Conservation (phyloP, 768 basidiomycete species). For the Lactarius evosmus region DNA sequence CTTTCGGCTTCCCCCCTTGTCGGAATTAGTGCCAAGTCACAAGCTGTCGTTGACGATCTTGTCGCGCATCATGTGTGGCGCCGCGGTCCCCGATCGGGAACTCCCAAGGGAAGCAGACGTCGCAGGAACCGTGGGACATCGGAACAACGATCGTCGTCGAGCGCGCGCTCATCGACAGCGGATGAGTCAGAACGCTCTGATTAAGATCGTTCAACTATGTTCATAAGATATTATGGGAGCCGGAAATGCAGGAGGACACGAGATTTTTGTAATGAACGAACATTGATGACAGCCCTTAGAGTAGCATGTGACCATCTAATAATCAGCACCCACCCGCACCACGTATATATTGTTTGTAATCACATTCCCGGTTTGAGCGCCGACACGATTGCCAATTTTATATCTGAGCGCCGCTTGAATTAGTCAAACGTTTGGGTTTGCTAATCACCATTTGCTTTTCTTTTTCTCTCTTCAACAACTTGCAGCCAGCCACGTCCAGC, state of each 20-base stretch:
- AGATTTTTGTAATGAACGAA: background rate
- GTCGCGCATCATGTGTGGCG: conserved; percentile 28
- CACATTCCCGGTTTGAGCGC: background rate
- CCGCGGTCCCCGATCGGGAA: conserved; percentile 17
- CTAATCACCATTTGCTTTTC: background rate
- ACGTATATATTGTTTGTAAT: background rate
- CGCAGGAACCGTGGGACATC: background rate
- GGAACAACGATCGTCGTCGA: background rate
- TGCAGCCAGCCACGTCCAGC: background rate
- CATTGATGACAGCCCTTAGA: background rate
- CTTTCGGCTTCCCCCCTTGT: conserved; percentile 26
- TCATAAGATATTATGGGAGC: background rate
- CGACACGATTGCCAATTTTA: background rate
- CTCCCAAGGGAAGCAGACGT: background rate
- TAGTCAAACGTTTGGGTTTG: background rate
- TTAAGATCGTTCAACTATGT: background rate
- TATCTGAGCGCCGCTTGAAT: conserved; percentile 10
- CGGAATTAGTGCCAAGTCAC: conserved; percentile 19
- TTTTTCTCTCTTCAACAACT: background rate
- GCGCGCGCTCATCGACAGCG: background rate
- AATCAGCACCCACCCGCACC: no score
- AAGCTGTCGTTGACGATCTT: conserved; percentile 20
- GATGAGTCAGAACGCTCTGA: conserved; percentile 17
- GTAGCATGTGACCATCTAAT: background rate
- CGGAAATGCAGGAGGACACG: background rate